Base-by-base conservation (phyloP, 345 rosid genomes). In the Heritiera fomes region DNA sequence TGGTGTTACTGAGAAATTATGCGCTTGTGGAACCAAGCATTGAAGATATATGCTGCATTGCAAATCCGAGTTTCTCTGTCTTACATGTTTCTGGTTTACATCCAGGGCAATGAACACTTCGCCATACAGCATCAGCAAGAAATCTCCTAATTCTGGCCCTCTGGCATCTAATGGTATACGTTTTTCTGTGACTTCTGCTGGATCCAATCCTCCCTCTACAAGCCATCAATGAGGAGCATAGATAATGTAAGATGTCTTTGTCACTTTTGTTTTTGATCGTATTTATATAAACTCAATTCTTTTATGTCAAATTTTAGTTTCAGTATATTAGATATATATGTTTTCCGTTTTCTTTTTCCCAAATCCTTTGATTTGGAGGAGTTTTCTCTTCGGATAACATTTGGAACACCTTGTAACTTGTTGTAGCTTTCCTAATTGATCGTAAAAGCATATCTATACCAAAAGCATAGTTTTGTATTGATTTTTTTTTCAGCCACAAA, bases 91-190 rank as follows among this genome's bases (percentile, higher is more conserved):
- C 6, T 8, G 64, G 64, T 78, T 56, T 82, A 79, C 49, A 13
- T 75, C 53, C 76, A 92, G 97, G 87, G 88, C 78, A 70, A 79
- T 80, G 41, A 87, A 76, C 78, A 64, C 83, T 1, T 79, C 87
- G 0, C 94, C 93, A 4, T 90, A 92, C 84, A 80, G 17, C 71
- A 76, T 75, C 30, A 23, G 62, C 62, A 83, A 78, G 82, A 84
- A 85, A 69, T 82, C 86, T 69, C 82, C 83, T 59, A 5, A 43
- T n/a, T 68, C 8, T 45, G 17, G 32, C 1, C 50, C 53, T 68
- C 72, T 43, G 11, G 59, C 75, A 40, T 81, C 84, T 34, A 78
- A 82, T 38, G 73, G 77, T 79, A 49, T 81, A 53, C 83, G 85
- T 73, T 86, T 80, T 43, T 83, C 85, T 7, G 67, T 85, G 77